Evolutionary conservation across 352 stramenopile genomes (phyloP), one percentile per base, ranked within the genome.

Genomic region (Phytophthora idaei): DNA sequence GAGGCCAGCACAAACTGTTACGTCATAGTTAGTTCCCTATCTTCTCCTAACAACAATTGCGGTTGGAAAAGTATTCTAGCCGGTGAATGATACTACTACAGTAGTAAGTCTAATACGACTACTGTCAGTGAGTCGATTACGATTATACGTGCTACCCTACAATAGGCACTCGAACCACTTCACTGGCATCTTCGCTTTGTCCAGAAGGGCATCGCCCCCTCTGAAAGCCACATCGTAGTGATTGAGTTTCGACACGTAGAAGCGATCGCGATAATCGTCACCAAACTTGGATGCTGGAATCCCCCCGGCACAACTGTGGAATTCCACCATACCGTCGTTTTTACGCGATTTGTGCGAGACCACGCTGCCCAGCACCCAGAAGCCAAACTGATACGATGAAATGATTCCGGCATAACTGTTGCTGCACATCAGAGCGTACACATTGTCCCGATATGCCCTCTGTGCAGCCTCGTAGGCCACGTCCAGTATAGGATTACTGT

Each of bases 161-260:
- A 76, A 36, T 17, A 79, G 54, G 12, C 74, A 81, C 36, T 79
- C 68, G 42, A 83, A 81, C 77, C 77, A 85, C 57, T 80, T 81
- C 31, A 77, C 49, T 17, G 72, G 72, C 66, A 78, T 83, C 53
- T 79, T 70, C 6, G 65, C 3, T 28, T 61, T 67, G 25, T 68
- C 60, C 42, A 74, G 56, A 51, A 73, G 52, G 11, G 54, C 64
- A 61, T 87, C 78, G 12, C 76, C 76, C 21, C 67, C 45, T 27
- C 64, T 71, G 46, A 87, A 85, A 3, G 74, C 57, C 28, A 71
- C 73, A 59, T 87, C 78, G 5, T 59, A 49, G 57, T 75, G 67
- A 31, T 75, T 75, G 28, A 71, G 51, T 12, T 71, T 60, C 2
- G 67, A 47, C 36, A 55, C 72, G 71, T 71, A 85, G 65, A 70